phyloP scores from a whole-genome alignment of 2,329 filamentous ascomycete genomes.

The Penicillium sp. region DNA sequence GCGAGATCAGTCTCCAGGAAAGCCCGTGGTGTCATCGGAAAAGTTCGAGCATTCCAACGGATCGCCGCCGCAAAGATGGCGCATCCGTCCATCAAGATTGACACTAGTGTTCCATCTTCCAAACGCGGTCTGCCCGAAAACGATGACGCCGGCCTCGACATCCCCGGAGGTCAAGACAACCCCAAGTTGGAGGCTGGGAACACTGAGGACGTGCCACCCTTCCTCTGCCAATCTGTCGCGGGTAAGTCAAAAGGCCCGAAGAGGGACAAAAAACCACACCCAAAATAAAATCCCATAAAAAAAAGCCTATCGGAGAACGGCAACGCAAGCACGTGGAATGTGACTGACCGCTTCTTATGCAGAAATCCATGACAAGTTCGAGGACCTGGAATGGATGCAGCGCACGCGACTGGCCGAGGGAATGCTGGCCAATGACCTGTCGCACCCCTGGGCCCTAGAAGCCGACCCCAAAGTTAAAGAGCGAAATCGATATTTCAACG shows the following conservation, averaged over 20 bases:
- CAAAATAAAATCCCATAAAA: constrained; percentile 1
- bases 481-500: constrained; percentile 85
- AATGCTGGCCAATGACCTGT: constrained; percentile 46
- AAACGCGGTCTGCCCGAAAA: constrained; percentile 43
- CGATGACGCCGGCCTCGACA: constrained; percentile 33
- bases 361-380: constrained; percentile 64
- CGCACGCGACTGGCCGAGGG: constrained; percentile 55
- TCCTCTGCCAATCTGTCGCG: constrained; percentile 39
- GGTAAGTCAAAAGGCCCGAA: constrained; percentile 29
- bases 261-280: too few relatives aligned
- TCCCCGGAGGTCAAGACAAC: constrained; percentile 30
- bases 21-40: constrained; percentile 44
- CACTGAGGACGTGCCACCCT: constrained; percentile 39
- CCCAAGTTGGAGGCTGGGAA: constrained; percentile 30
- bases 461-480: constrained; percentile 56
- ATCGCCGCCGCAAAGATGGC: constrained; percentile 46
- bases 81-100: constrained; percentile 43
- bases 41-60: constrained; percentile 43
- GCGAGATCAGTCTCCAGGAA: constrained; percentile 39
- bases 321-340: constrained; percentile 16
- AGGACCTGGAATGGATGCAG: constrained; percentile 64
- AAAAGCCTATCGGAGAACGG: constrained; percentile 18
- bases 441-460: constrained; percentile 62
- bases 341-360: constrained; percentile 18
- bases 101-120: constrained; percentile 39